phyloP scores from a whole-genome alignment of 2,329 filamentous ascomycete genomes.

The Ceratocystiopsis minuta region DNA sequence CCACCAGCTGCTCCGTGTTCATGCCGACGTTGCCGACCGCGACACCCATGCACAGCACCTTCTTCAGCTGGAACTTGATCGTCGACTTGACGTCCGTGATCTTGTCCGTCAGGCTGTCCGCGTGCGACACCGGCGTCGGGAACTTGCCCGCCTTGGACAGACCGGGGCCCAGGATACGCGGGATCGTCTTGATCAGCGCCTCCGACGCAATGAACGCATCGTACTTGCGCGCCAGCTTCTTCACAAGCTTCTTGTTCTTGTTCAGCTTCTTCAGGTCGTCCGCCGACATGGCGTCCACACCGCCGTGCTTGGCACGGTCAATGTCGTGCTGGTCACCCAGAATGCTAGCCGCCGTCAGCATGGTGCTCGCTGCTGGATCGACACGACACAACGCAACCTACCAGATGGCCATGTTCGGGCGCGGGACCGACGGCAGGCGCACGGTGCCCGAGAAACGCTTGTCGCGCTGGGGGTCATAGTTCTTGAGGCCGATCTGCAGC shows the following conservation, averaged over 20 bases:
- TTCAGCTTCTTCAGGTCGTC: slow-evolving; percentile 99
- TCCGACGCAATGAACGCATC: slow-evolving; percentile 98
- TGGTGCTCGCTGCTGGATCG: neutral
- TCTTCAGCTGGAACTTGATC: slow-evolving; percentile 99
- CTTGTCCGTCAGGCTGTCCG: slow-evolving; percentile 83
- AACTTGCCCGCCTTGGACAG: slow-evolving; percentile 99
- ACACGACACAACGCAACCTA: neutral
- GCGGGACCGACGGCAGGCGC: slow-evolving; percentile 80
- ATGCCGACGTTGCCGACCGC: slow-evolving; percentile 97
- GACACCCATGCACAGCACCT: slow-evolving; percentile 99
- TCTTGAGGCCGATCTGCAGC: slow-evolving; percentile 67
- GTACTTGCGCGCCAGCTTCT: slow-evolving; percentile 99
- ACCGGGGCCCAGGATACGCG: slow-evolving; percentile 97
- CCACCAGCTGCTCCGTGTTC: slow-evolving; percentile 86
- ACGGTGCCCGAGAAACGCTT: slow-evolving; percentile 99
- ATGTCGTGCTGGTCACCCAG: slow-evolving; percentile 81
- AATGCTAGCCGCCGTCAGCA: slow-evolving; percentile 25
- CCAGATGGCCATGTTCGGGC: slow-evolving; percentile 32
- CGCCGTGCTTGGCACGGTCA: slow-evolving; percentile 98
- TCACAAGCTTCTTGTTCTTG: slow-evolving; percentile 99
- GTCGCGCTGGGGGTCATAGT: slow-evolving; percentile 99
- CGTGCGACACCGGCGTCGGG: slow-evolving; percentile 94
- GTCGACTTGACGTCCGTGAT: slow-evolving; percentile 99
- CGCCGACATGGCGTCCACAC: slow-evolving; percentile 92
- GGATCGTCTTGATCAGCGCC: slow-evolving; percentile 97